Conservation (phyloP, 179 eudicot genomes). For the Actinidia chinensis region DNA sequence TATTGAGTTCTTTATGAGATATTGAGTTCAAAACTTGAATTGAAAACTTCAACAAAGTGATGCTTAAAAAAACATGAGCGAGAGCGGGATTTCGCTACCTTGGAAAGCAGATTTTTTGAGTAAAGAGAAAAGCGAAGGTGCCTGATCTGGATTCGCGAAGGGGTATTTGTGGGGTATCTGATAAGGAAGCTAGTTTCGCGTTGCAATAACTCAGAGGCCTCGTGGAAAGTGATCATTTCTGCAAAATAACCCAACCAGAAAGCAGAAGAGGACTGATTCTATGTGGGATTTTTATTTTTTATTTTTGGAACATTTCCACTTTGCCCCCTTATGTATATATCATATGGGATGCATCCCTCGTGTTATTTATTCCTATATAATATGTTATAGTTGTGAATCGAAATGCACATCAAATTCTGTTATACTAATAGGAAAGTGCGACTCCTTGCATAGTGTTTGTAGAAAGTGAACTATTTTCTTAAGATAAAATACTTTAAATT, state of each 20-base stretch:
- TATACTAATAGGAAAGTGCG: too few species aligned
- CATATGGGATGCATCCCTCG: too few species aligned
- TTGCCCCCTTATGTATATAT: too few species aligned
- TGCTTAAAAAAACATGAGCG: not conserved
- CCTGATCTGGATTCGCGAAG: constrained; percentile 20
- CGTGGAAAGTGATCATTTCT: constrained; percentile 28
- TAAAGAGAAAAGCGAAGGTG: constrained; percentile 27
- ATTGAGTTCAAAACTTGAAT: not conserved
- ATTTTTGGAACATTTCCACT: too few species aligned
- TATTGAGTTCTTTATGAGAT: not conserved
- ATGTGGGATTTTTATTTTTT: too few species aligned
- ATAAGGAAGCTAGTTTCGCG: constrained; percentile 16
- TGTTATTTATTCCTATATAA: too few species aligned
- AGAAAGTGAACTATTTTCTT: too few species aligned
- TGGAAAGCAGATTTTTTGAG: constrained; percentile 48
- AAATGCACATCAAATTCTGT: too few species aligned
- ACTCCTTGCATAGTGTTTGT: too few species aligned
- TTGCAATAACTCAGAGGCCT: constrained; percentile 23
- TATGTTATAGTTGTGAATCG: too few species aligned
- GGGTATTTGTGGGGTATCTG: constrained; percentile 14
- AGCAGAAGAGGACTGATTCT: not conserved
- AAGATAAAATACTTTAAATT: too few species aligned
- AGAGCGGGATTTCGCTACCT: constrained; percentile 29
- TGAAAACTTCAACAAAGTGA: not conserved
- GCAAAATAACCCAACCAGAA: not conserved